phyloP scores from a whole-genome alignment of 1,284 basidiomycete genomes.

The Exobasidium rhododendri region DNA sequence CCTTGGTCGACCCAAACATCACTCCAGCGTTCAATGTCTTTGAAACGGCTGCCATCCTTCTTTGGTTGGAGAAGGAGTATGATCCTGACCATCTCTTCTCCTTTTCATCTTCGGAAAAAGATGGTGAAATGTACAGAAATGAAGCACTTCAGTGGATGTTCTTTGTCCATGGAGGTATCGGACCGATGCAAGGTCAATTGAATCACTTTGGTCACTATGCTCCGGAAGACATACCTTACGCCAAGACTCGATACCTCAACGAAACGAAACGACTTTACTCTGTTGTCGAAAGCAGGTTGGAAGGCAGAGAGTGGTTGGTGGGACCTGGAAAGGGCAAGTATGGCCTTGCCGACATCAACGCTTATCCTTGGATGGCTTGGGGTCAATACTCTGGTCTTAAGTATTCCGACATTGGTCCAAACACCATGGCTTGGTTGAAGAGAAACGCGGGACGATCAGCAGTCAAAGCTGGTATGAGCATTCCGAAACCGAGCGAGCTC shows the following conservation, averaged over 20 bases:
- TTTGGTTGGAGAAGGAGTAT: slow-evolving; percentile 45
- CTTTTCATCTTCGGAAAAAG: slow-evolving; percentile 29
- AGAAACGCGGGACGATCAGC: background rate
- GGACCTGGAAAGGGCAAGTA: slow-evolving; percentile 40
- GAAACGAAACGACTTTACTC: slow-evolving; percentile 32
- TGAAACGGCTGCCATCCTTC: slow-evolving; percentile 38
- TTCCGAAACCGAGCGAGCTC: background rate
- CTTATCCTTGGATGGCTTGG: slow-evolving; percentile 27
- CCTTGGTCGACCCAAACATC: slow-evolving; percentile 33
- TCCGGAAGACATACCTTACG: slow-evolving; percentile 35
- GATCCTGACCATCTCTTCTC: slow-evolving; percentile 34
- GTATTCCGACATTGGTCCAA: background rate
- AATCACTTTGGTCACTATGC: slow-evolving; percentile 40
- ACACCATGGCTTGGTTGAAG: background rate
- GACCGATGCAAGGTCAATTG: slow-evolving; percentile 40
- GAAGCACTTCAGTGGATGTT: slow-evolving; percentile 36
- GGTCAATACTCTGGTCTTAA: background rate
- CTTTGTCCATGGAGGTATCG: slow-evolving; percentile 21
- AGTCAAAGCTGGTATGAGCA: background rate
- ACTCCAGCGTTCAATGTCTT: slow-evolving; percentile 23
- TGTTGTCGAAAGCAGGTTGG: slow-evolving; percentile 32
- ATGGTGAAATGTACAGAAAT: slow-evolving; percentile 29
- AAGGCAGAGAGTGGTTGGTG: slow-evolving; percentile 38
- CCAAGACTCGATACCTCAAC: slow-evolving; percentile 29
- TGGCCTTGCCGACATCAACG: slow-evolving; percentile 36